phyloP scores from a whole-genome alignment of 2,329 filamentous ascomycete species.

The Cyphellophora europaea region DNA sequence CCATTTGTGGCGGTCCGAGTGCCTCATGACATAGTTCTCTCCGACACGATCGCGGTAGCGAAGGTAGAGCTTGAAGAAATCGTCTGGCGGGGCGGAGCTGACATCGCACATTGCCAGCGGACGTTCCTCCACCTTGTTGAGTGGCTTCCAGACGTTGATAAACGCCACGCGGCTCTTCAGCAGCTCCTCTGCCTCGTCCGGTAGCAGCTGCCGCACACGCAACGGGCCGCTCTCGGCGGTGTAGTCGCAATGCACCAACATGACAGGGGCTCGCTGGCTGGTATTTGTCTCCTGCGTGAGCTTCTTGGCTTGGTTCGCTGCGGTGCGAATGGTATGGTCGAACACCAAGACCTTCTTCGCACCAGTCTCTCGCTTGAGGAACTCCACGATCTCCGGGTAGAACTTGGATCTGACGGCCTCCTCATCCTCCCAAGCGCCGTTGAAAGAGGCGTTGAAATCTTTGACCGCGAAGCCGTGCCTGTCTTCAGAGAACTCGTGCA shows the following conservation, averaged over 20 bases:
- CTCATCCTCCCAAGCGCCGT: conserved; percentile 32
- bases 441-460: conserved; percentile 28
- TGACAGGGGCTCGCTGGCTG: conserved; percentile 15
- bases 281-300: conserved; percentile 21
- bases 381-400: conserved; percentile 38
- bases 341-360: conserved; percentile 38
- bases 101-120: conserved; percentile 34
- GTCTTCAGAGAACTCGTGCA: conserved; percentile 35
- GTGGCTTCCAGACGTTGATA: conserved; percentile 43
- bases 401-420: conserved; percentile 29
- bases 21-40: conserved; percentile 32
- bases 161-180: conserved; percentile 38
- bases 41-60: conserved; percentile 29
- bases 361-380: conserved; percentile 35
- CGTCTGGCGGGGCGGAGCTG: conserved; percentile 23
- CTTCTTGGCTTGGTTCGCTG: conserved; percentile 19
- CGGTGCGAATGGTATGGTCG: conserved; percentile 39
- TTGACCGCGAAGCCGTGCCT: conserved; percentile 37
- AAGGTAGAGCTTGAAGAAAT: conserved; percentile 33
- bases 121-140: conserved; percentile 30
- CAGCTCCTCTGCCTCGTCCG: conserved; percentile 32
- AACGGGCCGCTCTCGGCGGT: conserved; percentile 33
- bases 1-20: conserved; percentile 27
- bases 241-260: conserved; percentile 33
- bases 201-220: conserved; percentile 36